Evolutionary conservation across 345 rosid species (phyloP), one percentile per base, ranked within the genome.

Genomic region (Aurinia saxatilis): DNA sequence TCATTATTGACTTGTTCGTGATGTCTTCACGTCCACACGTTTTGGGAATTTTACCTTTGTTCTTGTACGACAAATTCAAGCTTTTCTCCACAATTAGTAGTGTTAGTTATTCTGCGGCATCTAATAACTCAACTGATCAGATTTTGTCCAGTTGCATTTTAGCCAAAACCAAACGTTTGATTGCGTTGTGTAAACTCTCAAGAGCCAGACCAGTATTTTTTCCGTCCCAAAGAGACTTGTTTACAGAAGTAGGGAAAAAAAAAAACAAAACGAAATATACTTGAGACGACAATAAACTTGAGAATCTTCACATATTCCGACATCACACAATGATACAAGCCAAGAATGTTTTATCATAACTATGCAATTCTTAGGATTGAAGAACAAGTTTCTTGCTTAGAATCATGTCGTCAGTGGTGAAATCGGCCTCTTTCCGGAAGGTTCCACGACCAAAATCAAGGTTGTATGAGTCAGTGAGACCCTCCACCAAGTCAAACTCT

Each of bases 401-500:
- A 52, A 93, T 84, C 71, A 85, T 58, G 79, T 85, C 99, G 11
- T 93, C 97, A 0, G 97, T 93, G 5, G 91, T 69, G 79, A 93
- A 90, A 75, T 93, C 96, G 5, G 97, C 91, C 65, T 77, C 97
- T 71, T 93, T 93, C 66, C 99, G 63, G 82, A 14, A 87, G 3
- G 96, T 90, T 58, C 97, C 97, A 10, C 90, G 76, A 31, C 97
- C 96, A 5, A 93, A 93, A 71, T 90, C 97, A 11, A 90, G 87
- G 57, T 80, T 84, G 88, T 87, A 93, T 16, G 96, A 90, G 77
- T 93, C 99, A 30, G 95, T 60, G 41, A 93, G 99, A n/a, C 97
- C 99, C 60, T 85, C 85, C 38, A 90, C 97, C 41, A 85, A 84
- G 76, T 73, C 82, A 30, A 84, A 89, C 37, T 87, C 91, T 0